Conservation (phyloP, 495 filamentous ascomycete species). For the Xylaria cubensis region DNA sequence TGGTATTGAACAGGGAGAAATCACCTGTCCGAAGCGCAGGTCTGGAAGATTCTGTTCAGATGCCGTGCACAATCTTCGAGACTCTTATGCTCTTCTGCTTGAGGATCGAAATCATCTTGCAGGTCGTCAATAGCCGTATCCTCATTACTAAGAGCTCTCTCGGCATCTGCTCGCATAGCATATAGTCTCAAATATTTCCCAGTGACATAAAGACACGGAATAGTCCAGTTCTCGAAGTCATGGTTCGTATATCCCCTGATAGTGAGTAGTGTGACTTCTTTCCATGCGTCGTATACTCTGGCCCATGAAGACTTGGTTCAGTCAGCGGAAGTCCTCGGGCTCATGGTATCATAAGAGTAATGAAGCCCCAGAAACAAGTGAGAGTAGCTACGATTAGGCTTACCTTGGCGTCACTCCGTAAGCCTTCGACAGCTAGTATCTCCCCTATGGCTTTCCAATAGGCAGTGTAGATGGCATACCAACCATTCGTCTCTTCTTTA, state of each 20-base stretch:
- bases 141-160: conserved; percentile 57
- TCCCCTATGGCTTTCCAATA: conserved; percentile 84
- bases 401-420: conserved; percentile 44
- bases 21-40: conserved; percentile 89
- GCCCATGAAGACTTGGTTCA: conserved; percentile 64
- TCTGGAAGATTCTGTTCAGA: conserved; percentile 85
- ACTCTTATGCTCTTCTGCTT: conserved; percentile 75
- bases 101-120: conserved; percentile 77
- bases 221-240: conserved; percentile 81
- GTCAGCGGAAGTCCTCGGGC: conserved; percentile 29
- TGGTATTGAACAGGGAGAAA: conserved; percentile 33
- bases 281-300: conserved; percentile 84
- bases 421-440: conserved; percentile 62
- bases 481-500: conserved; percentile 70
- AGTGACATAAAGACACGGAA: conserved; percentile 84
- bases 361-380: neutral
- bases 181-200: conserved; percentile 85
- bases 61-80: conserved; percentile 88
- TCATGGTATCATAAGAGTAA: neutral
- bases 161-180: conserved; percentile 85
- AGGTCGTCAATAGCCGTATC: conserved; percentile 56
- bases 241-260: conserved; percentile 75
- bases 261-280: conserved; percentile 71
- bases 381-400: neutral
- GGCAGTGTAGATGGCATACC: conserved; percentile 80